Evolutionary conservation across 306 rosid species (phyloP).

Genomic region (Amphicarpaea edgeworthii): DNA sequence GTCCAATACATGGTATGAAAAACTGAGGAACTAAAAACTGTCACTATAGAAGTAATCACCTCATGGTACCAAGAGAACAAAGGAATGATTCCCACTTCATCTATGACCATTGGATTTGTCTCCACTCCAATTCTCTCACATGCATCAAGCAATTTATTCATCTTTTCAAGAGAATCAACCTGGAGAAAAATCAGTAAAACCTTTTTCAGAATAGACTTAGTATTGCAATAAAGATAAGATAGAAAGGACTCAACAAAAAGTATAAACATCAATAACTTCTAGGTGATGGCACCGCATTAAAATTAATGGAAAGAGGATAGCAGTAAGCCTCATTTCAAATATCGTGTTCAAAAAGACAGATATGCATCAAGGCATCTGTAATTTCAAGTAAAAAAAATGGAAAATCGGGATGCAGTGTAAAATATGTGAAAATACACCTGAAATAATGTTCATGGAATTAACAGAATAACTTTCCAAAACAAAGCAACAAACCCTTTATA

Average conservation of each 20-base stretch:
- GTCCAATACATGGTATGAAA: conserved; percentile 37
- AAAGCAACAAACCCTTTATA: neutral
- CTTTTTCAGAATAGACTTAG: conserved; percentile 30
- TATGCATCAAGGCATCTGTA: conserved; percentile 16
- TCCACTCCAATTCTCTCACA: conserved; percentile 77
- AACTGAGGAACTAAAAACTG: conserved; percentile 43
- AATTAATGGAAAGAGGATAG: neutral
- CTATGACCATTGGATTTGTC: conserved; percentile 66
- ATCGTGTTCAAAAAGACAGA: neutral
- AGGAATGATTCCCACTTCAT: conserved; percentile 88
- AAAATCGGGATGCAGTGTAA: neutral
- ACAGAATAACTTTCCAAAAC: neutral
- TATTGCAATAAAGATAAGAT: neutral
- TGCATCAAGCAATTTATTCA: conserved; percentile 69
- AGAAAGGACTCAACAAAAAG: conserved; percentile 19
- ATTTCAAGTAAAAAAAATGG: conserved; percentile 12
- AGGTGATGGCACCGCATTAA: neutral
- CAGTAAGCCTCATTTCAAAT: neutral
- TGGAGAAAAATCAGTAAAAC: conserved; percentile 46
- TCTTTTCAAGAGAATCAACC: conserved; percentile 83
- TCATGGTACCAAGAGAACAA: conserved; percentile 95
- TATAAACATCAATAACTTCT: conserved; percentile 22
- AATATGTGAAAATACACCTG: neutral
- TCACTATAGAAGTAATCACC: conserved; percentile 59
- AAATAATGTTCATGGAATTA: conserved; percentile 2